Evolutionary conservation across 2,329 filamentous ascomycete genomes (phyloP).

Genomic region (Monascus ruber): DNA sequence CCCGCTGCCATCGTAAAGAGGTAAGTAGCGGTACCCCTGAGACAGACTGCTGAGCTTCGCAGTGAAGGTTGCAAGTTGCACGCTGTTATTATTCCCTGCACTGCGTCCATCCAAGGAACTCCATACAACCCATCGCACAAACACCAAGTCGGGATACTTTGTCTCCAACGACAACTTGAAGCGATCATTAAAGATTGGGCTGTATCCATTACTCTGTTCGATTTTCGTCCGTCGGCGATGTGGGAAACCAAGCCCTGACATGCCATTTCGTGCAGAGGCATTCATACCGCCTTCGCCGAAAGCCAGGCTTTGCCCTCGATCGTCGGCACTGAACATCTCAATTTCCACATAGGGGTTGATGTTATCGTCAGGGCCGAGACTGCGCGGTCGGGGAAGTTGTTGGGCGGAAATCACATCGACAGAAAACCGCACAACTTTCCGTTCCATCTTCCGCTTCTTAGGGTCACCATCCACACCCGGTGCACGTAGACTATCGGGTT

Average conservation of each 20-base stretch:
- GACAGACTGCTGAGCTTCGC: constrained; percentile 83
- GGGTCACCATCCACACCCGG: constrained; percentile 13
- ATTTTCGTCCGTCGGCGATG: constrained; percentile 70
- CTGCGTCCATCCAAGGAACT: constrained; percentile 67
- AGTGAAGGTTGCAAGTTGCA: constrained; percentile 74
- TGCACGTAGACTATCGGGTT: constrained; percentile 68
- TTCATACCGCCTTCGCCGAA: constrained; percentile 56
- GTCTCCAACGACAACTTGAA: constrained; percentile 77
- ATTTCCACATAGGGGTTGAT: constrained; percentile 93
- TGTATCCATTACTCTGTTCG: constrained; percentile 81
- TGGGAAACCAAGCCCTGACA: constrained; percentile 58
- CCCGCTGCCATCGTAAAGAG: constrained; percentile 75
- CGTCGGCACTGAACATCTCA: constrained; percentile 87
- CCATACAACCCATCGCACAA: constrained; percentile 86
- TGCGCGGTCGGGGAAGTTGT: constrained; percentile 74
- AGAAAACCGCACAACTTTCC: constrained; percentile 71
- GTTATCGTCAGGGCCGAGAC: constrained; percentile 57
- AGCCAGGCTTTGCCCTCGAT: constrained; percentile 66
- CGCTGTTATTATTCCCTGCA: constrained; percentile 50
- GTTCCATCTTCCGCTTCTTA: constrained; percentile 52
- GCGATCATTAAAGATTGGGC: constrained; percentile 72
- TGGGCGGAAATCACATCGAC: constrained; percentile 90
- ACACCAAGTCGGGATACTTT: constrained; percentile 88
- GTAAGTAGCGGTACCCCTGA: constrained; percentile 84
- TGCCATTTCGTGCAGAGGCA: constrained; percentile 51